These are phyloP conservation scores for Phytophthora hybrid DNA, from an alignment of 352 stramenopile species.

Conservation along the genomic window DNA sequence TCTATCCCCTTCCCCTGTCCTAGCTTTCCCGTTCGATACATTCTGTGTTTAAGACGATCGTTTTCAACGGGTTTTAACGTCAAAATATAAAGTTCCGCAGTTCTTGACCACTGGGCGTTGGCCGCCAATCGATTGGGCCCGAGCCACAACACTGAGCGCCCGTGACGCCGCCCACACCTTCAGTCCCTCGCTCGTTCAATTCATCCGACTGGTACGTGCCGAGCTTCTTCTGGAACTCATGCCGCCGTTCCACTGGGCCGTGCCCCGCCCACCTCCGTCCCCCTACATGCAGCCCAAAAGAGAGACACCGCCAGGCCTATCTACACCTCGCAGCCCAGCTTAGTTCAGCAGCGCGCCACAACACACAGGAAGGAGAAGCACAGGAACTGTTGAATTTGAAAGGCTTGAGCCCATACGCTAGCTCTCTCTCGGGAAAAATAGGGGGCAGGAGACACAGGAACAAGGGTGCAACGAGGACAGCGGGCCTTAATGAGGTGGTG, in stretches of 20 bases:
- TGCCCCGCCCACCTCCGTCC: background rate
- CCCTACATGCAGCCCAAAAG: slow-evolving; percentile 4
- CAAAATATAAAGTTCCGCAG: slow-evolving; percentile 28
- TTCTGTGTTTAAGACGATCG: slow-evolving; percentile 12
- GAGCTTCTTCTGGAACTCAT: slow-evolving; percentile 11
- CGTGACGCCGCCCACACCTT: slow-evolving; percentile 64
- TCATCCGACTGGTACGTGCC: slow-evolving; percentile 86
- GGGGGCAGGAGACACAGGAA: slow-evolving; percentile 3
- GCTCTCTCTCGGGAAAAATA: slow-evolving; percentile 1
- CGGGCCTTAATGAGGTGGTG: background rate
- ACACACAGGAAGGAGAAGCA: slow-evolving; percentile 8
- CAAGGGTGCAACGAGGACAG: background rate
- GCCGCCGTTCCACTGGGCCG: slow-evolving; percentile 2
- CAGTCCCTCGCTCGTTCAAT: slow-evolving; percentile 91
- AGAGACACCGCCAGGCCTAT: slow-evolving; percentile 10
- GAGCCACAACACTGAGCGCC: slow-evolving; percentile 29
- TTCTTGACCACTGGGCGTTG: slow-evolving; percentile 46
- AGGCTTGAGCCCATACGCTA: background rate
- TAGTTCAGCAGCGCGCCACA: slow-evolving; percentile 2
- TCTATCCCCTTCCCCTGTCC: slow-evolving; percentile 29
- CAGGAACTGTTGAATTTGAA: background rate
- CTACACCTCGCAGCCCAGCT: slow-evolving; percentile 3
- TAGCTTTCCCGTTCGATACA: slow-evolving; percentile 5
- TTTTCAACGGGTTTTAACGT: slow-evolving; percentile 31
- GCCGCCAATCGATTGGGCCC: slow-evolving; percentile 80